These are phyloP conservation scores for Pleurotus tuoliensis DNA, from an alignment of 768 basidiomycete genomes.

Conservation along the genomic window DNA sequence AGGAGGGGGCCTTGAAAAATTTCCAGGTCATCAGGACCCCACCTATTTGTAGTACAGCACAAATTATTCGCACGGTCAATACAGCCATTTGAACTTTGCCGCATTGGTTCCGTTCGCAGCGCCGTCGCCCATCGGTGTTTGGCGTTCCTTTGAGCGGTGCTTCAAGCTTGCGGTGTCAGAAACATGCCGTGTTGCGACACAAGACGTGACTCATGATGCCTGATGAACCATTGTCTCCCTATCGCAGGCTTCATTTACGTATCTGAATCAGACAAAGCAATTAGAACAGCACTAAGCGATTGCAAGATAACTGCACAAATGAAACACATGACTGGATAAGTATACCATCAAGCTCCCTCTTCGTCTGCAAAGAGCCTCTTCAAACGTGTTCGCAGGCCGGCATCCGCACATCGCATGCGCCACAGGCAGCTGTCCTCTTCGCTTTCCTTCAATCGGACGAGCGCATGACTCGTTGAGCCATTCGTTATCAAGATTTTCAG, in stretches of 20 bases:
- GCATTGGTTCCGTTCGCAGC: neutral
- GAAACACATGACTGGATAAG: constrained; percentile 1
- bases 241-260: neutral
- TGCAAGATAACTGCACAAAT: neutral
- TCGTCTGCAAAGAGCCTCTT: constrained; percentile 34
- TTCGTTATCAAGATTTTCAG: constrained; percentile 52
- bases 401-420: constrained; percentile 56
- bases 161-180: neutral
- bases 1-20: constrained; percentile 8
- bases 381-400: constrained; percentile 36
- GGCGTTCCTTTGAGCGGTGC: neutral
- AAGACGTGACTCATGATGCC: neutral
- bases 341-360: neutral
- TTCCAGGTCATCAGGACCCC: neutral
- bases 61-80: constrained; percentile 7
- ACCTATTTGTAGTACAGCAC: neutral
- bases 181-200: neutral
- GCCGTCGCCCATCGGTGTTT: neutral
- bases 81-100: neutral
- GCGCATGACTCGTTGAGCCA: constrained; percentile 19
- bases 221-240: neutral
- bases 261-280: neutral
- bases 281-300: neutral
- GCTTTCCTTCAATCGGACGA: constrained; percentile 52
- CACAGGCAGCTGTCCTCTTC: constrained; percentile 73